Conservation (phyloP, 2,329 filamentous ascomycete species). For the Colletotrichum sp. region DNA sequence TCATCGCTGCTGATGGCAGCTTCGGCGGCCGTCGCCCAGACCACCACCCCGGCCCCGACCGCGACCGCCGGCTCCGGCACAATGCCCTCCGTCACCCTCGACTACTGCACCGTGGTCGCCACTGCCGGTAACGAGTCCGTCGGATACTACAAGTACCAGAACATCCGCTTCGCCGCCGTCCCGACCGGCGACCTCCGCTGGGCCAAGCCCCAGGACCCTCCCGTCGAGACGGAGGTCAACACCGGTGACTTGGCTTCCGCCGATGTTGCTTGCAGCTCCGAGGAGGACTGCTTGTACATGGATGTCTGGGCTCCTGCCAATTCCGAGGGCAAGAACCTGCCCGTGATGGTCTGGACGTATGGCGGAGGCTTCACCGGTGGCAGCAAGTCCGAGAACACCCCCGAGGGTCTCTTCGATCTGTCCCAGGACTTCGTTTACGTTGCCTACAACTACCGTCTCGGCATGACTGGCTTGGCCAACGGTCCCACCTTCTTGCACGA, state of each 20-base stretch:
- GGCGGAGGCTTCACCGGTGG: constrained; percentile 46
- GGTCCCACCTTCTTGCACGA: constrained; percentile 22
- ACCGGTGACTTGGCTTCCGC: not conserved
- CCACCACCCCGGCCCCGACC: not conserved
- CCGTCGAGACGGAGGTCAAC: not conserved
- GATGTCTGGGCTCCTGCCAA: not conserved
- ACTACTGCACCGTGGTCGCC: constrained; percentile 2
- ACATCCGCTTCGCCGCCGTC: constrained; percentile 27
- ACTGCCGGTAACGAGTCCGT: not conserved
- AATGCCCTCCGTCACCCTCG: not conserved
- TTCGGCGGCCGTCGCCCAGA: not conserved
- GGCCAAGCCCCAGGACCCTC: not conserved
- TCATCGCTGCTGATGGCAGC: not conserved
- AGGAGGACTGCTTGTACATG: not conserved
- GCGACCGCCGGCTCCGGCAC: not conserved
- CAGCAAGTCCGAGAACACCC: constrained; percentile 26
- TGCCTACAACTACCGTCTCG: constrained; percentile 46
- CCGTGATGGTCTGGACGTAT: constrained; percentile 51
- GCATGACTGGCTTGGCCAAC: constrained; percentile 44
- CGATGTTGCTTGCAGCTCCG: not conserved
- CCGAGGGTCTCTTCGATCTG: constrained; percentile 32
- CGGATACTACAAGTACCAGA: constrained; percentile 24
- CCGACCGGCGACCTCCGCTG: constrained; percentile 26
- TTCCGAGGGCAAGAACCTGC: not conserved
- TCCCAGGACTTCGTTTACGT: constrained; percentile 37